Conservation (phyloP, 2,329 filamentous ascomycete genomes). For the Setomelanomma holmii region DNA sequence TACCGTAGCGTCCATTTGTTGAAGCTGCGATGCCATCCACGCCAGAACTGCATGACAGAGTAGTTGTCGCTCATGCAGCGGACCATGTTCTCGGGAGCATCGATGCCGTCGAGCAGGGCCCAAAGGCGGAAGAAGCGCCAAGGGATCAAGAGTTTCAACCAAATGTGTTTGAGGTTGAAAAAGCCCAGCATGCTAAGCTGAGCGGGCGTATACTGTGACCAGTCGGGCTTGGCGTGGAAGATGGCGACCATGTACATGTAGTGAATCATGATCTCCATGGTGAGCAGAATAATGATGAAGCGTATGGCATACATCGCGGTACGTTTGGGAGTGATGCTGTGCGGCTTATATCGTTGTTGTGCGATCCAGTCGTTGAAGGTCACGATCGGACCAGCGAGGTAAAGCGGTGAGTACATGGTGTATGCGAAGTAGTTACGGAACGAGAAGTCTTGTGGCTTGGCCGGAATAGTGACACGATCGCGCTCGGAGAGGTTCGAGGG, state of each 20-base stretch:
- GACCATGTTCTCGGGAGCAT: slow-evolving; percentile 98
- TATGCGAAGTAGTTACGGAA: slow-evolving; percentile 92
- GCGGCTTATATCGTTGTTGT: slow-evolving; percentile 76
- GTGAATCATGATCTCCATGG: slow-evolving; percentile 87
- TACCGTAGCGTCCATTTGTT: slow-evolving; percentile 96
- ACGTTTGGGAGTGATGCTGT: slow-evolving; percentile 72
- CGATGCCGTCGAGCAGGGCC: slow-evolving; percentile 87
- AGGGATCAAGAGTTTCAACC: slow-evolving; percentile 94
- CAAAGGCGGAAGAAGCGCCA: slow-evolving; percentile 99
- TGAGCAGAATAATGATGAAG: slow-evolving; percentile 78
- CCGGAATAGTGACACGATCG: slow-evolving; percentile 81
- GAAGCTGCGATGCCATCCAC: slow-evolving; percentile 92
- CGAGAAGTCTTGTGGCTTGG: slow-evolving; percentile 72
- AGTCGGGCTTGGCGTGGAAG: slow-evolving; percentile 78
- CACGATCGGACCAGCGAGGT: slow-evolving; percentile 89
- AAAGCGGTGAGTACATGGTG: slow-evolving; percentile 88
- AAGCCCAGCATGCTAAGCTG: slow-evolving; percentile 91
- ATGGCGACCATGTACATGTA: slow-evolving; percentile 95
- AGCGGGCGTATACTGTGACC: slow-evolving; percentile 82
- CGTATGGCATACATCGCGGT: slow-evolving; percentile 84
- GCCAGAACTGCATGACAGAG: slow-evolving; percentile 90
- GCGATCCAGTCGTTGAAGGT: slow-evolving; percentile 99
- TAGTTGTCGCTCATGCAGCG: slow-evolving; percentile 97
- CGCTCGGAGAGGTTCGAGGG: slow-evolving; percentile 84
- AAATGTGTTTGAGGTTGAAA: slow-evolving; percentile 96